phyloP scores from a whole-genome alignment of 2,329 filamentous ascomycete species.

The Aspergillus vadensis region DNA sequence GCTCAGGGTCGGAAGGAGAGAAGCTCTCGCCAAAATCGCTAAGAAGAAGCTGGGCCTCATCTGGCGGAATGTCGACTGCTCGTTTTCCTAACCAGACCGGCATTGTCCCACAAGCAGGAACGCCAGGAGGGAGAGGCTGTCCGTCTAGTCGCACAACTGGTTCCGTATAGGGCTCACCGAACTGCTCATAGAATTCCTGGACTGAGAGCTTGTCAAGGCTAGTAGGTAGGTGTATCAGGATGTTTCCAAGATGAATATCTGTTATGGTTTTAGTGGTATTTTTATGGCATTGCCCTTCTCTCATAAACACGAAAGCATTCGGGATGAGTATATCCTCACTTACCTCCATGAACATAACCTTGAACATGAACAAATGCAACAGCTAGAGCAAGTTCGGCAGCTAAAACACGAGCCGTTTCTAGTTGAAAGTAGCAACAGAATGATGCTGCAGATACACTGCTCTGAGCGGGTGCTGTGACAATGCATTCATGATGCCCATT shows the following conservation, averaged over 20 bases:
- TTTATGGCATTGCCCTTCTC: neutral
- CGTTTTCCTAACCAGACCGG: neutral
- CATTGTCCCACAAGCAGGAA: conserved; percentile 10
- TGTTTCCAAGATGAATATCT: conserved; percentile 27
- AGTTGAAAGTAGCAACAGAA: neutral
- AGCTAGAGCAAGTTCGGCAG: conserved; percentile 23
- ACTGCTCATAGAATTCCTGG: conserved; percentile 21
- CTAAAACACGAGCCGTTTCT: conserved; percentile 16
- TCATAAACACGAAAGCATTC: neutral
- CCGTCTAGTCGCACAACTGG: conserved; percentile 21
- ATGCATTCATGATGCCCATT: neutral
- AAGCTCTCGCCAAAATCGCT: neutral
- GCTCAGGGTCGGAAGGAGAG: neutral
- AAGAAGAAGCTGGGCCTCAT: neutral
- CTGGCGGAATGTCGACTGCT: neutral
- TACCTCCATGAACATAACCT: conserved; percentile 28
- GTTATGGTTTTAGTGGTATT: neutral
- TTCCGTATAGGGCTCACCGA: conserved; percentile 17
- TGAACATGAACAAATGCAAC: conserved; percentile 25
- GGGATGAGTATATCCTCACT: conserved; percentile 1
- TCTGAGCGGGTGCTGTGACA: neutral
- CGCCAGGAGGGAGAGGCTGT: conserved; percentile 16
- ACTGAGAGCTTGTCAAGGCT: conserved; percentile 20
- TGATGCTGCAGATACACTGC: neutral
- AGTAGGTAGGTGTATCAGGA: conserved; percentile 22